Percentiles rank a stretch among this genome's conserved stretches.
These are phyloP conservation scores for Sporobolomyces roseus DNA, from an alignment of 768 basidiomycete genomes.

Conservation along the genomic window DNA sequence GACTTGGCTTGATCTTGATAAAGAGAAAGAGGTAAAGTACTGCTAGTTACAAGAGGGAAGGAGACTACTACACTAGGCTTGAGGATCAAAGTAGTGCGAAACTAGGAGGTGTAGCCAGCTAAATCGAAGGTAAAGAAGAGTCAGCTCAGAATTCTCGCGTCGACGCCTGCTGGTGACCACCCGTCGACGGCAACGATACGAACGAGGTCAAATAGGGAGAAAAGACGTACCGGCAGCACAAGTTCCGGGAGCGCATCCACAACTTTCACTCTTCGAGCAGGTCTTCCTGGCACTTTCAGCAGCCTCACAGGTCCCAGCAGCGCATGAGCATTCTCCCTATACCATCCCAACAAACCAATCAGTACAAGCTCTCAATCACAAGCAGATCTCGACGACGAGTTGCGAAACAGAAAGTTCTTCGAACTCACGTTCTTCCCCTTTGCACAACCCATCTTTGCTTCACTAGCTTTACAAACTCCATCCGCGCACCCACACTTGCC, in stretches of 20 bases:
- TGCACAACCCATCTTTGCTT: constrained; percentile 23
- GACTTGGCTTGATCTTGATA: too few relatives aligned
- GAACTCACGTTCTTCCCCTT: constrained; percentile 3
- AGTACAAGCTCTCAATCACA: neutral
- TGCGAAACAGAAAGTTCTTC: neutral
- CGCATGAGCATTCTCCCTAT: constrained; percentile 25
- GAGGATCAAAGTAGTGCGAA: too few relatives aligned
- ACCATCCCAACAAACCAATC: neutral
- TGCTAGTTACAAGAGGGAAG: too few relatives aligned
- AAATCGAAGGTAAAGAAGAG: too few relatives aligned
- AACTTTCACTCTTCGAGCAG: neutral
- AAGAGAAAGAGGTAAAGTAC: too few relatives aligned
- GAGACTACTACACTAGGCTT: too few relatives aligned
- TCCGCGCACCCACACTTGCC: constrained; percentile 15
- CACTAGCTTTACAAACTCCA: constrained; percentile 1
- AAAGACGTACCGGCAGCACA: constrained; percentile 3
- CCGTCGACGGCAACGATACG: too few relatives aligned
- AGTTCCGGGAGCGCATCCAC: constrained; percentile 2
- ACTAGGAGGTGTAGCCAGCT: too few relatives aligned
- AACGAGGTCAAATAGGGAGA: too few relatives aligned
- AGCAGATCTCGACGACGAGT: neutral
- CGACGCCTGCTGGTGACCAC: too few relatives aligned
- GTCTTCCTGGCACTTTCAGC: constrained; percentile 9
- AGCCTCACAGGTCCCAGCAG: constrained; percentile 11
- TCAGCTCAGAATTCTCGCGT: too few relatives aligned